Evolutionary conservation across 148 eudicot genomes (phyloP).

Genomic region (Fagopyrum homotropicum): DNA sequence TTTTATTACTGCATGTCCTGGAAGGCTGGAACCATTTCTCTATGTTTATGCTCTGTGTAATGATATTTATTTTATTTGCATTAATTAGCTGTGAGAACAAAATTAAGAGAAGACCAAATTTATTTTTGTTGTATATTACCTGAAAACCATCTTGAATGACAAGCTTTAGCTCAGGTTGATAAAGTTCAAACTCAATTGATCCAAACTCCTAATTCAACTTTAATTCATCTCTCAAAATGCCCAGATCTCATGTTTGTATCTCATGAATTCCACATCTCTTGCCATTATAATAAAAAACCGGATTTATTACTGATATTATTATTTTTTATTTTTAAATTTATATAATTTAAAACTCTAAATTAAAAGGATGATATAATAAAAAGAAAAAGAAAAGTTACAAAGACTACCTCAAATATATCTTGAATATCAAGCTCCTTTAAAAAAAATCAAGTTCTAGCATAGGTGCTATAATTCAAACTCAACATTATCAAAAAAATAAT

Average conservation of each 20-base stretch:
- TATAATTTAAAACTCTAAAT: too few species aligned
- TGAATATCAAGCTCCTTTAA: too few species aligned
- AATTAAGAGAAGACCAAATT: background rate
- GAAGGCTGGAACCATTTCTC: background rate
- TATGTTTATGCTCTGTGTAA: background rate
- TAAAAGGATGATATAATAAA: too few species aligned
- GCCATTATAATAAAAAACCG: too few species aligned
- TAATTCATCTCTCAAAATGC: background rate
- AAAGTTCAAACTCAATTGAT: background rate
- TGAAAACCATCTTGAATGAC: background rate
- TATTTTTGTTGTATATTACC: background rate
- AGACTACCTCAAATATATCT: too few species aligned
- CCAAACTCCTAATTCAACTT: background rate
- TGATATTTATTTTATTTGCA: background rate
- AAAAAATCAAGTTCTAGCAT: too few species aligned
- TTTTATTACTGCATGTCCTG: background rate
- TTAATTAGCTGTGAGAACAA: background rate
- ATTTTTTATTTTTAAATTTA: too few species aligned
- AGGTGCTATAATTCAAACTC: too few species aligned
- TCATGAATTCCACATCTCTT: too few species aligned
- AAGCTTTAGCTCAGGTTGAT: background rate
- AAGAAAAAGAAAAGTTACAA: too few species aligned
- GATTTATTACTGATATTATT: too few species aligned
- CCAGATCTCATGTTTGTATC: background rate
- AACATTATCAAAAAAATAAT: too few species aligned